Base-by-base conservation (phyloP, 768 basidiomycete genomes). In the Pulveroboletus sp. region DNA sequence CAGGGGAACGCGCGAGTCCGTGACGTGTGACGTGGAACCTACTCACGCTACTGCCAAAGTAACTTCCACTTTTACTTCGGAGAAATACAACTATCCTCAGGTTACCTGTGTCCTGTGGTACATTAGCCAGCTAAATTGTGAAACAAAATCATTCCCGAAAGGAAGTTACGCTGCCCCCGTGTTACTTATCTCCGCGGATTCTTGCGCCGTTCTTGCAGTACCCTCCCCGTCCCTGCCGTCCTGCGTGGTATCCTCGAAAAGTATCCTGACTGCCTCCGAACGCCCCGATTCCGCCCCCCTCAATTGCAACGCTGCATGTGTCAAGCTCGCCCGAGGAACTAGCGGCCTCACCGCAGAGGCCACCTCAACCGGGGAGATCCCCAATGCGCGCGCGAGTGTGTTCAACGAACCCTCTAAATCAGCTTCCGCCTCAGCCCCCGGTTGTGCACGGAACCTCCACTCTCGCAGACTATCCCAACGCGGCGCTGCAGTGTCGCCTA, bases 321-420 rank as follows among this genome's bases (percentile, higher is more conserved):
- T 77, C 43, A 86, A 62, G 31, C 78, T 82, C 7, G 79, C 81
- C 10, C 78, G 76, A 1, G 85, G 82, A 10, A 86, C 77, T 52
- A 81, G 65, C 26, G 80, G 72, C 54, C 74, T 73, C 41, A 88
- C 80, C 1, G 85, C 86, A 16, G 71, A 73, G 3, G 86, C 84
- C 1, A 89, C 68, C 31, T 84, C 80, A 34, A 70, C 67, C 14
- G 81, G 72, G 0, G 79, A 75, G 58, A 88, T 76, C 1, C 84
- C 86, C 26, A 89, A 69, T 27, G 76, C 80, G 7, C 69, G 67
- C 11, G 86, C 86, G 11, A 89, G 71, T 13, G 74, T 78, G 43
- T 79, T 76, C 46, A 88, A 78, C 30, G 74, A 71, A 5, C 73
- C 70, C 57, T 86, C 83, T 34, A 88, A 71, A 5, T 63, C 72